Conservation (phyloP, 805 yeast genomes). For the Cyberlindnera xishuangbannaensis region DNA sequence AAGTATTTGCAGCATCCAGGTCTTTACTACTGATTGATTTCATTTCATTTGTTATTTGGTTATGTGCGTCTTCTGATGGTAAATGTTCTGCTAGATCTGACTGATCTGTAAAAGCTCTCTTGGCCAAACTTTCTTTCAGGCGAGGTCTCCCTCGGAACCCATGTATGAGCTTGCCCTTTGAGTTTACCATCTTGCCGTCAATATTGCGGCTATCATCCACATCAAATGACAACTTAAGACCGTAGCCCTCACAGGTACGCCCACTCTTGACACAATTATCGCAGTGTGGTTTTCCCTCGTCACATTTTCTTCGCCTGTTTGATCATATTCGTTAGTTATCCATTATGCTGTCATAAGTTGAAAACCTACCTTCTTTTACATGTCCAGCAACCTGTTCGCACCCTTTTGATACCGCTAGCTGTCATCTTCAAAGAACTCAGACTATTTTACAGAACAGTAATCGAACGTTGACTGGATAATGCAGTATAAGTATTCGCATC, state of each 20-base stretch:
- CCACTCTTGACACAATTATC: constrained; percentile 40
- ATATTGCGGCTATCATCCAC: constrained; percentile 40
- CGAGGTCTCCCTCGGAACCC: constrained; percentile 43
- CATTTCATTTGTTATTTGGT: too few relatives aligned
- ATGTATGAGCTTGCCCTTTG: constrained; percentile 33
- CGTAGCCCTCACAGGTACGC: constrained; percentile 45
- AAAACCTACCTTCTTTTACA: constrained; percentile 42
- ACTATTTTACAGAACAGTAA: background rate
- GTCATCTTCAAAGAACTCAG: background rate
- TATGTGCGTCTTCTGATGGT: too few relatives aligned
- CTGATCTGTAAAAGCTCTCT: constrained; percentile 13
- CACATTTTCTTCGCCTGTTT: constrained; percentile 47
- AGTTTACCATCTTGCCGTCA: constrained; percentile 13
- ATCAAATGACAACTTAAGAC: constrained; percentile 41
- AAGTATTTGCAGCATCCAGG: too few relatives aligned
- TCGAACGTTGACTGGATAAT: background rate
- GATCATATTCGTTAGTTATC: background rate
- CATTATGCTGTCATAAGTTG: too few relatives aligned
- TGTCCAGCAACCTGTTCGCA: constrained; percentile 54
- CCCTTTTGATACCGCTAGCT: constrained; percentile 19
- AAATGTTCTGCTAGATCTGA: too few relatives aligned
- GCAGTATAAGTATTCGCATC: too few relatives aligned
- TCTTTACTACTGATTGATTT: too few relatives aligned
- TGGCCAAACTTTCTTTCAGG: constrained; percentile 28
- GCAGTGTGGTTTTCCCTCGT: constrained; percentile 48